These are phyloP conservation scores for Talaromyces marneffei DNA, from an alignment of 2,329 filamentous ascomycete genomes.

Conservation along the genomic window DNA sequence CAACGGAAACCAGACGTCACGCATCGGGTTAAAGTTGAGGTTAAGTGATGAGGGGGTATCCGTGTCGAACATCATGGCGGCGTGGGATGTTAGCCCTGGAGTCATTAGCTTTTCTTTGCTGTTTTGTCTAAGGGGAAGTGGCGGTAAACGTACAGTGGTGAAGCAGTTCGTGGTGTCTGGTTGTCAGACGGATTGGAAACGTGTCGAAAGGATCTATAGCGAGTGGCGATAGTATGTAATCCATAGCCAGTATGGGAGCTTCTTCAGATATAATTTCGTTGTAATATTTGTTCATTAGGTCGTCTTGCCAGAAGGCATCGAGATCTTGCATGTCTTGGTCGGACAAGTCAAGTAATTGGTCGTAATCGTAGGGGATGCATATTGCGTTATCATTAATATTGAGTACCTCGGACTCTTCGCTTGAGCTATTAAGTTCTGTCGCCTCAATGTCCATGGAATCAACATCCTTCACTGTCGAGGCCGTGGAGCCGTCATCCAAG, in stretches of 20 bases:
- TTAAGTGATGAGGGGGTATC: background rate
- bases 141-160: constrained; percentile 10
- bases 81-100: constrained; percentile 10
- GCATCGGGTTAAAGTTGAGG: constrained; percentile 11
- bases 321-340: background rate
- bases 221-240: constrained; percentile 1
- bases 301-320: background rate
- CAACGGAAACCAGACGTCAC: constrained; percentile 14
- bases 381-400: background rate
- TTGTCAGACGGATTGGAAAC: constrained; percentile 10
- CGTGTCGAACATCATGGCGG: constrained; percentile 13
- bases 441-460: background rate
- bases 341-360: background rate
- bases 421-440: background rate
- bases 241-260: background rate
- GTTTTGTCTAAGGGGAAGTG: background rate
- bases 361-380: background rate
- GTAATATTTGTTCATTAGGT: background rate
- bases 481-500: background rate
- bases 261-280: background rate
- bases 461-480: background rate
- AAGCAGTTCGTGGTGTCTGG: constrained; percentile 9
- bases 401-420: background rate
- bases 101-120: background rate
- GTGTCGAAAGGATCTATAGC: constrained; percentile 11